A percentile compares a stretch with the other conserved stretches of the same genome.
phyloP scores from a whole-genome alignment of 2,329 filamentous ascomycete species.

The Fusarium brevicatenulatum region DNA sequence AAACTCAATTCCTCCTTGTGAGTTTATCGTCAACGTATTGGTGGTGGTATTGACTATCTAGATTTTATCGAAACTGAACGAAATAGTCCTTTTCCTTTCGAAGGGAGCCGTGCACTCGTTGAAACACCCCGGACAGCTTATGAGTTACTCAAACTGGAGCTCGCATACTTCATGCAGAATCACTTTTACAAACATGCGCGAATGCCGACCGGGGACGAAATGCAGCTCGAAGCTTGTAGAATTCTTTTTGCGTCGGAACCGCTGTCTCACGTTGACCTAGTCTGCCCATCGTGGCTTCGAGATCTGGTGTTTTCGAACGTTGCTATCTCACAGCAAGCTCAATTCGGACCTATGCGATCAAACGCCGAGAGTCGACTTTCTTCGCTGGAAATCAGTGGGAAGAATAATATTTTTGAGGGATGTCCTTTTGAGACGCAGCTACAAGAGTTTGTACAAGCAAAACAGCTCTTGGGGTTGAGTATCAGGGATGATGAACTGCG shows the following conservation, averaged over 20 bases:
- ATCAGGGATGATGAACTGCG: constrained; percentile 32
- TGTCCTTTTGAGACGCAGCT: constrained; percentile 45
- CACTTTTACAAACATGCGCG: constrained; percentile 30
- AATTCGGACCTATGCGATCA: constrained; percentile 41
- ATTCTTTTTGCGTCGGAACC: constrained; percentile 30
- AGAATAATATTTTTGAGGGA: constrained; percentile 43
- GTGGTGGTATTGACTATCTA: rapidly evolving
- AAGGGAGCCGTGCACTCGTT: constrained; percentile 27
- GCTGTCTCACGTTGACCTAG: background rate
- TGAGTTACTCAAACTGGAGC: constrained; percentile 36
- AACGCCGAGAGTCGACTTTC: constrained; percentile 39
- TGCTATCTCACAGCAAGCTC: constrained; percentile 31
- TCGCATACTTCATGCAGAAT: constrained; percentile 40
- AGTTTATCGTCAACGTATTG: too few species aligned
- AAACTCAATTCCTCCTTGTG: constrained; percentile 54
- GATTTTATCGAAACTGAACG: constrained; percentile 40
- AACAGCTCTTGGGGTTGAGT: constrained; percentile 2
- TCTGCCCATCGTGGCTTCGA: constrained; percentile 31
- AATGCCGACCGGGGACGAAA: constrained; percentile 30
- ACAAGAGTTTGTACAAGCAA: constrained; percentile 26
- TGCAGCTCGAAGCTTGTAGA: constrained; percentile 38
- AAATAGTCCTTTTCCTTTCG: constrained; percentile 35
- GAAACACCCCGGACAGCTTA: constrained; percentile 37
- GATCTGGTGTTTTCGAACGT: constrained; percentile 33
- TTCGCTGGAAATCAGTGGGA: constrained; percentile 42